Conservation (phyloP, 1,284 basidiomycete genomes). For the Malassezia japonica region DNA sequence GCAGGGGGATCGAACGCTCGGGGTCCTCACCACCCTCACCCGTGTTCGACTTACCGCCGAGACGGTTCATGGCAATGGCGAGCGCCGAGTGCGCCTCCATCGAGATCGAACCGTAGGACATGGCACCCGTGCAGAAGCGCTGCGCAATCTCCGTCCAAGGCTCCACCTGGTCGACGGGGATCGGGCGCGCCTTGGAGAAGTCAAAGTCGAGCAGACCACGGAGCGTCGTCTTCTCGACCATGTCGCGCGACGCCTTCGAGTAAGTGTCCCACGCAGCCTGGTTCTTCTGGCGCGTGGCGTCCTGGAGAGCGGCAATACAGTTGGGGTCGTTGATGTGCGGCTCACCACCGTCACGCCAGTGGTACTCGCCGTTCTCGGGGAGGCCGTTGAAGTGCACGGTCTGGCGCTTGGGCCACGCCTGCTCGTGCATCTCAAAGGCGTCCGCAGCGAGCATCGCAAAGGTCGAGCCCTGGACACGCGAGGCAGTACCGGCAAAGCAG, state of each 20-base stretch:
- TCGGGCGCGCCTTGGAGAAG: constrained; percentile 33
- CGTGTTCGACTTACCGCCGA: constrained; percentile 45
- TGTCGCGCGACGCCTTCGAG: constrained; percentile 39
- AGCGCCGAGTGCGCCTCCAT: constrained; percentile 44
- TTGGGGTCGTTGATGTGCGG: constrained; percentile 42
- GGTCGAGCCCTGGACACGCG: constrained; percentile 37
- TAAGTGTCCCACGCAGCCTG: constrained; percentile 40
- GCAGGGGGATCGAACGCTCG: constrained; percentile 43
- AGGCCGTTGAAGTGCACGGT: constrained; percentile 34
- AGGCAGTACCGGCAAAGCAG: constrained; percentile 44
- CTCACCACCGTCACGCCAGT: constrained; percentile 45
- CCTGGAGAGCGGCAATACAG: constrained; percentile 43
- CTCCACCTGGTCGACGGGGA: constrained; percentile 46
- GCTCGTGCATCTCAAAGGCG: constrained; percentile 44
- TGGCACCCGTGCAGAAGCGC: constrained; percentile 46
- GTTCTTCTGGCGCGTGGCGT: constrained; percentile 40
- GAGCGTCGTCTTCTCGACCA: constrained; percentile 35
- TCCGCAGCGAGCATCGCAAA: constrained; percentile 41
- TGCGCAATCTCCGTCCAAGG: constrained; percentile 47
- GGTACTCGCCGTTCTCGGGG: constrained; percentile 43
- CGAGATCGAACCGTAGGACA: constrained; percentile 46
- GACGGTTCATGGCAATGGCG: constrained; percentile 45
- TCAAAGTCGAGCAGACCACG: constrained; percentile 43
- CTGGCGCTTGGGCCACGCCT: constrained; percentile 36
- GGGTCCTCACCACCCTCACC: constrained; percentile 46